Base-by-base conservation (phyloP, 495 filamentous ascomycete genomes). In the Aspergillus affinis region DNA sequence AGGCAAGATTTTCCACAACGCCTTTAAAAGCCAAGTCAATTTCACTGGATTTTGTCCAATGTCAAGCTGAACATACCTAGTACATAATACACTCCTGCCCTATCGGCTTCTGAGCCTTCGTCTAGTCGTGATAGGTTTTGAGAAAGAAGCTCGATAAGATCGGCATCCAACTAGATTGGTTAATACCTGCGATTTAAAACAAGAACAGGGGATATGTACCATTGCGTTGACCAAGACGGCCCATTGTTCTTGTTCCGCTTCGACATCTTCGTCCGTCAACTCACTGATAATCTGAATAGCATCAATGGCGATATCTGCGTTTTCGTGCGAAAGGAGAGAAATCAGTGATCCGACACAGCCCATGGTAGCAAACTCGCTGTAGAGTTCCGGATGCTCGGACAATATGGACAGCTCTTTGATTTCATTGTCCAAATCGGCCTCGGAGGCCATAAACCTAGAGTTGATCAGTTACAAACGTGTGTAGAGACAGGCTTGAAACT, bases 271-370 rank as follows among this genome's bases (percentile, higher is more conserved):
- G 68, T 97, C 94, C 18, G 91, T 96, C 62, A 99, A 75, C 79
- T 99, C 94, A 59, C 84, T 85, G 55, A 99, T 87, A 46, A 97
- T 92, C 70, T 98, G 91, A 6, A 97, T 86, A 0, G 87, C 89
- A 65, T 88, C 91, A 61, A 97, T 96, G 7, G 94, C 92, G 62
- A 99, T 96, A 72, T 99, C 94, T 2, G 93, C 91, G 73, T 99
- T 99, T 66, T 99, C 94, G 69, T 98, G 94, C 7, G 93, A 87
- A 26, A 99, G 75, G 52, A 99, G 72, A 0, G 86, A 82, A 1
- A 96, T 90, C 56, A 99, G 74, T 18, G 87, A 90, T 0, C 73
- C 86, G 0, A 88, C 86, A 59, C 88, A 89, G 27, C 92, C 94
- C 55, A 96, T 70, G 54, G 86, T 88, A 15, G 87, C 84, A 65